These are phyloP conservation scores for Nicotiana knightiana DNA, from an alignment of 257 asterid species.

Conservation along the genomic window DNA sequence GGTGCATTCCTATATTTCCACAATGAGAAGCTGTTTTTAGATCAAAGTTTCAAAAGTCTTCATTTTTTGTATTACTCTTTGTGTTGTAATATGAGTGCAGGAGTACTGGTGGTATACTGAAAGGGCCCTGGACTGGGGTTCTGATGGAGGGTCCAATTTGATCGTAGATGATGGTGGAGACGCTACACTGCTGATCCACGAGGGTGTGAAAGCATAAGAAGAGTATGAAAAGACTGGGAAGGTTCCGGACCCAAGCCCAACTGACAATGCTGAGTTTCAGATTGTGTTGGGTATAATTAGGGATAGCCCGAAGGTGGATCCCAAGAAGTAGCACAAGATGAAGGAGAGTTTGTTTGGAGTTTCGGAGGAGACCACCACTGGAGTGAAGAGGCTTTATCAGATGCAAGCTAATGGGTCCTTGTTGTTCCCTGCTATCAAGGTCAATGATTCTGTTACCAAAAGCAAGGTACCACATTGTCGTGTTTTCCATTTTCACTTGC, in stretches of 20 bases:
- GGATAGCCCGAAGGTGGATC: constrained; percentile 9
- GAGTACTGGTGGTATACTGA: constrained; percentile 8
- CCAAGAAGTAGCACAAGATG: constrained; percentile 13
- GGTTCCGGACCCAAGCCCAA: constrained; percentile 15
- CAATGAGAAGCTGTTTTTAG: too few relatives aligned
- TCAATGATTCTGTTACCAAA: constrained; percentile 10
- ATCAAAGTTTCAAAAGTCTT: too few relatives aligned
- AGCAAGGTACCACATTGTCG: constrained; percentile 1
- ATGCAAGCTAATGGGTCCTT: constrained; percentile 3
- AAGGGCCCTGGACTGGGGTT: constrained; percentile 14
- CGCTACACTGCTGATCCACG: constrained; percentile 14
- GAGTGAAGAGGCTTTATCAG: constrained; percentile 8
- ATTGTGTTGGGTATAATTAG: constrained; percentile 12
- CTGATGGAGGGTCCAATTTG: constrained; percentile 12
- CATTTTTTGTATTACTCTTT: too few relatives aligned
- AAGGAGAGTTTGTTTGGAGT: constrained; percentile 7
- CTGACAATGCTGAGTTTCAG: constrained; percentile 20
- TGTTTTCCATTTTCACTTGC: too few relatives aligned
- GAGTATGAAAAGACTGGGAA: constrained; percentile 14
- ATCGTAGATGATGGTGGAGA: constrained; percentile 21
- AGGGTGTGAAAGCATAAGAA: constrained; percentile 18
- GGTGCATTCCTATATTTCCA: too few relatives aligned
- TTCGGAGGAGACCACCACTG: constrained; percentile 15
- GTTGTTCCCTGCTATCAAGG: constrained; percentile 8
- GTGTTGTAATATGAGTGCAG: not conserved